Conservation (phyloP, 2,329 filamentous ascomycete genomes). For the Hypoxylon sp. region DNA sequence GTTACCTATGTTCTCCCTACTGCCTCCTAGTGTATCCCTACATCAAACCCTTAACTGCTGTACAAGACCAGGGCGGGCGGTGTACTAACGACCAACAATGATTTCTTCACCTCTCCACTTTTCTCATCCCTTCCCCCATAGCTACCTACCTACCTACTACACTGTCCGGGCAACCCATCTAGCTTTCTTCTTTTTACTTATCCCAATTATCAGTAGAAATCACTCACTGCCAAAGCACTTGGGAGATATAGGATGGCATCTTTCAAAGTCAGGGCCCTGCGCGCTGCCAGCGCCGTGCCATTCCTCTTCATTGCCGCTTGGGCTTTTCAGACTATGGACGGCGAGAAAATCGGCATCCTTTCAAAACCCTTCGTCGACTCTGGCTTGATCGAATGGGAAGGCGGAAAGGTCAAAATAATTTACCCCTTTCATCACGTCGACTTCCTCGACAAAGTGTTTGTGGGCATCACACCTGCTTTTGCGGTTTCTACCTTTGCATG, state of each 20-base stretch:
- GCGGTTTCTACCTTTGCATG: conserved; percentile 40
- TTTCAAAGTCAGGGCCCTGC: conserved; percentile 4
- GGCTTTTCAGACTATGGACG: conserved; percentile 36
- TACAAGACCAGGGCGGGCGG: no score
- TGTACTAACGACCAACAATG: no score
- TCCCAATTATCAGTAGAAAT: background rate
- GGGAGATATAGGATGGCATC: conserved; percentile 16
- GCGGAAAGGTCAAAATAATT: conserved; percentile 41
- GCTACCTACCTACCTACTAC: no score
- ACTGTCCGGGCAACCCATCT: no score
- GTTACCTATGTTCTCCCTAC: no score
- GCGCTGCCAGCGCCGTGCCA: conserved; percentile 30
- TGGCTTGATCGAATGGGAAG: conserved; percentile 45
- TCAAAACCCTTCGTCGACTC: conserved; percentile 36
- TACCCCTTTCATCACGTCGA: conserved; percentile 39
- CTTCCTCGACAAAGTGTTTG: conserved; percentile 41
- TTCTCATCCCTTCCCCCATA: no score
- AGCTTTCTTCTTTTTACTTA: background rate
- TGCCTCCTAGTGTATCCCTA: no score
- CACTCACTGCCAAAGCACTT: background rate
- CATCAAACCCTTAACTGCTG: no score
- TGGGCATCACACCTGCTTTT: conserved; percentile 42
- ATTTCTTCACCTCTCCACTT: no score
- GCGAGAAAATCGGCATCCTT: conserved; percentile 26
- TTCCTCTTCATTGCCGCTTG: conserved; percentile 39